Conservation (phyloP, 2,329 filamentous ascomycete genomes). For the Neofusicoccum kwambonambiense region DNA sequence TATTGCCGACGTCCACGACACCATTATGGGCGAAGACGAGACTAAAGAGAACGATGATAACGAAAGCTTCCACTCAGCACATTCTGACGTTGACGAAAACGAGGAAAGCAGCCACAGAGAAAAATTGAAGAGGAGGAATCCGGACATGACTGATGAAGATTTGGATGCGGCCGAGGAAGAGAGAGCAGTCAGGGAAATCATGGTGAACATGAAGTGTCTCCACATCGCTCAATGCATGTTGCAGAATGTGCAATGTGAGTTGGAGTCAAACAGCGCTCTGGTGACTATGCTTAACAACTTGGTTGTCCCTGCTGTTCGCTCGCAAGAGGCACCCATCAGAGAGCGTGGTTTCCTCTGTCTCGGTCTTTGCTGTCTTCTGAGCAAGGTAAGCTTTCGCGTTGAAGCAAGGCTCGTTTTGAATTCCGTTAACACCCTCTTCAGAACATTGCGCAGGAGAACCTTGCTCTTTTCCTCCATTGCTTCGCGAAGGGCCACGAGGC, state of each 20-base stretch:
- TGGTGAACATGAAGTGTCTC: constrained; percentile 97
- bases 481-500: constrained; percentile 89
- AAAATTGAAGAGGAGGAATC: constrained; percentile 40
- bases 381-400: constrained; percentile 58
- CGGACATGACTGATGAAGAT: constrained; percentile 61
- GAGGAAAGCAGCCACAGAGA: constrained; percentile 48
- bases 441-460: constrained; percentile 86
- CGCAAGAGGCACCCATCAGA: constrained; percentile 86
- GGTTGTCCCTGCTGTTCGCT: constrained; percentile 90
- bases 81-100: constrained; percentile 74
- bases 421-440: constrained; percentile 29
- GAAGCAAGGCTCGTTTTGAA: not conserved
- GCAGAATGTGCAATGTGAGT: constrained; percentile 81
- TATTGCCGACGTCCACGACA: constrained; percentile 94
- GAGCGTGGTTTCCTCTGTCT: constrained; percentile 88
- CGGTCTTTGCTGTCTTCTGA: constrained; percentile 85
- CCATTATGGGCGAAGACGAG: constrained; percentile 71
- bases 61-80: constrained; percentile 91
- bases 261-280: constrained; percentile 87
- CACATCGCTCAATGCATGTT: constrained; percentile 98
- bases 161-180: constrained; percentile 48
- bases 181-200: constrained; percentile 81
- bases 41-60: constrained; percentile 45
- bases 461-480: constrained; percentile 92
- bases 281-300: constrained; percentile 98